phyloP scores from a whole-genome alignment of 441 rosid species.

The Metrosideros polymorpha region DNA sequence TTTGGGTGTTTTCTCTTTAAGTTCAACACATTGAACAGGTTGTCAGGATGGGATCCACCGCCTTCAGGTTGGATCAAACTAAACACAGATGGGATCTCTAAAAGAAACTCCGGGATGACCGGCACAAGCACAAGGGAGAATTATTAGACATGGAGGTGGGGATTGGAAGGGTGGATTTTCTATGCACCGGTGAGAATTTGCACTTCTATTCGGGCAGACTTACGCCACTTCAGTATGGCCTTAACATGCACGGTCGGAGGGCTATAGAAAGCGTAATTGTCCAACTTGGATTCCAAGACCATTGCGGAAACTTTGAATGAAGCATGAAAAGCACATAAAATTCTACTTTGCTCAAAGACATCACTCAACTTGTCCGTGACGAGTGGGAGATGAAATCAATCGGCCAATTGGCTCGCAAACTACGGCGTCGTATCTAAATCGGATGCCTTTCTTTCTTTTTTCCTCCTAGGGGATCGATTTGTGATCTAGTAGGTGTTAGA shows the following conservation, averaged over 20 bases:
- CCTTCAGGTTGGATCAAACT: not conserved
- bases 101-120: not conserved
- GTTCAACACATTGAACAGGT: no score
- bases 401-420: not conserved
- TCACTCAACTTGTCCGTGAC: not conserved
- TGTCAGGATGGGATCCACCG: not conserved
- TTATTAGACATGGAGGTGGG: not conserved
- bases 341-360: not conserved
- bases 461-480: not conserved
- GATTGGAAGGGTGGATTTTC: not conserved
- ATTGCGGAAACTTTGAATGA: not conserved
- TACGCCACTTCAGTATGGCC: no score
- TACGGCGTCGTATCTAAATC: not conserved
- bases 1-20: not conserved
- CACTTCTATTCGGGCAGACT: no score
- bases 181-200: no score
- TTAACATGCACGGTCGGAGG: no score
- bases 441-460: not conserved
- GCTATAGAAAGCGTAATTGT: no score
- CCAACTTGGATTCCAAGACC: no score
- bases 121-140: not conserved
- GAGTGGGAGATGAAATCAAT: not conserved
- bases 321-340: not conserved
- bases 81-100: not conserved
- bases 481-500: not conserved